A percentile compares a stretch with the other conserved stretches of the same genome.
These are phyloP conservation scores for Aureoboletus auriporus DNA, from an alignment of 768 basidiomycete species.

Conservation along the genomic window DNA sequence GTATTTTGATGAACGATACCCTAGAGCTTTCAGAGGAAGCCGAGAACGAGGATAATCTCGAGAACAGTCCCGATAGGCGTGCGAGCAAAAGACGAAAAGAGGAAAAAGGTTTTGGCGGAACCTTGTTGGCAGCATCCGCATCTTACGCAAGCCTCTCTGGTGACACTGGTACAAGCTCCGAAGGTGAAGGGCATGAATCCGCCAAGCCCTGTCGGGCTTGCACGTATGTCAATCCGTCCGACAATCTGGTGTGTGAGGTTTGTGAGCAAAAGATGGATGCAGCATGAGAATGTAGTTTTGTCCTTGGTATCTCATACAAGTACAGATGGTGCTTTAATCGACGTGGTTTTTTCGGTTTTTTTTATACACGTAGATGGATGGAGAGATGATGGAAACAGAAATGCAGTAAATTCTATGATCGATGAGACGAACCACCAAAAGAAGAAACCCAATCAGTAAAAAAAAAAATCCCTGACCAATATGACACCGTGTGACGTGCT, in stretches of 20 bases:
- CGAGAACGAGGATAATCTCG: slow-evolving; percentile 54
- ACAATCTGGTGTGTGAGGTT: slow-evolving; percentile 40
- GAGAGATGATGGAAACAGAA: slow-evolving; percentile 13
- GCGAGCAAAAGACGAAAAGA: slow-evolving; percentile 41
- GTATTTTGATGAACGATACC: slow-evolving; percentile 56
- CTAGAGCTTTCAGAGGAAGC: slow-evolving; percentile 63
- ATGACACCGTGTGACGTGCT: slow-evolving; percentile 19
- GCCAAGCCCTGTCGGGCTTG: slow-evolving; percentile 51
- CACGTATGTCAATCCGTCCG: slow-evolving; percentile 52
- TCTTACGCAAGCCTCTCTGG: slow-evolving; percentile 25
- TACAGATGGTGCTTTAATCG: slow-evolving; percentile 36
- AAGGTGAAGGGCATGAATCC: slow-evolving; percentile 26
- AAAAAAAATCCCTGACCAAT: slow-evolving; percentile 25
- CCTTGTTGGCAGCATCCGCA: slow-evolving; percentile 51
- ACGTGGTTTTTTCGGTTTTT: slow-evolving; percentile 15
- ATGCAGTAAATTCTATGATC: slow-evolving; percentile 27
- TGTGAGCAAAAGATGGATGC: slow-evolving; percentile 37
- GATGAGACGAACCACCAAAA: slow-evolving; percentile 26
- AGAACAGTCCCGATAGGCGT: slow-evolving; percentile 45
- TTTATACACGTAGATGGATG: slow-evolving; percentile 16
- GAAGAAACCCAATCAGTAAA: slow-evolving; percentile 18
- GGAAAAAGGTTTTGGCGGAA: slow-evolving; percentile 73
- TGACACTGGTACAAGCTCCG: slow-evolving; percentile 32
- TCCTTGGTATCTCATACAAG: slow-evolving; percentile 29
- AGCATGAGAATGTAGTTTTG: slow-evolving; percentile 12